Conservation (phyloP, 495 filamentous ascomycete genomes). For the Annulohypoxylon stygium region DNA sequence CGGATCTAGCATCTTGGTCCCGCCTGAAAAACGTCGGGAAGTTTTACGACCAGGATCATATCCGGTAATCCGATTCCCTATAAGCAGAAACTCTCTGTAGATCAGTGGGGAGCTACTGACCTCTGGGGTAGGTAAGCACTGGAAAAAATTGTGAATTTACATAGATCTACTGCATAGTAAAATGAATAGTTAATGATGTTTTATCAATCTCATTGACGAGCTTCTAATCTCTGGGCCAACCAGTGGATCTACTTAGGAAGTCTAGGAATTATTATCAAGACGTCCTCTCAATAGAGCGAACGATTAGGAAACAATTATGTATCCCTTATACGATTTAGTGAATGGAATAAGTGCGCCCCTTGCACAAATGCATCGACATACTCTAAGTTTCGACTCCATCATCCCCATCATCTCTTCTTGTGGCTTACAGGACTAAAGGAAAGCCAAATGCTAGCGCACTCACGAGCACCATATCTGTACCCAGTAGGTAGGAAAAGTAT, state of each 20-base stretch:
- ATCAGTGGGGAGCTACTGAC: conserved; percentile 40
- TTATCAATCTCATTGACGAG: not conserved
- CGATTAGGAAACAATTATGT: conserved; percentile 17
- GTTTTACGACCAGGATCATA: conserved; percentile 23
- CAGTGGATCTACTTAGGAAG: not conserved
- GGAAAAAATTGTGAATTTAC: not conserved
- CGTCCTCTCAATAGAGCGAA: conserved; percentile 11
- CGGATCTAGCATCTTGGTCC: conserved; percentile 1
- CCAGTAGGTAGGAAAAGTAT: conserved; percentile 2
- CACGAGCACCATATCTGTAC: conserved; percentile 5
- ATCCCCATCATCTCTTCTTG: not conserved
- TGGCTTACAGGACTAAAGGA: conserved; percentile 24
- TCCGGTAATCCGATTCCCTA: conserved; percentile 29
- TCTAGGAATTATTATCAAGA: conserved; percentile 6
- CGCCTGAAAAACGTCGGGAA: not conserved
- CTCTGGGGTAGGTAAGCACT: conserved; percentile 28
- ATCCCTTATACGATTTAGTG: conserved; percentile 21
- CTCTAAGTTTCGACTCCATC: not conserved
- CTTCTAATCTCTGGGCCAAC: conserved; percentile 17
- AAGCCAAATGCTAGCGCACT: not conserved
- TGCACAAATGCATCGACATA: not conserved
- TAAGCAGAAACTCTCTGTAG: conserved; percentile 32
- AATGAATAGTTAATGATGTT: not conserved
- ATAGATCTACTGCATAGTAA: conserved; percentile 1
- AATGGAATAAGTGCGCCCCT: conserved; percentile 14